Conservation (phyloP, 495 filamentous ascomycete species). For the Jackrogersella multiformis region DNA sequence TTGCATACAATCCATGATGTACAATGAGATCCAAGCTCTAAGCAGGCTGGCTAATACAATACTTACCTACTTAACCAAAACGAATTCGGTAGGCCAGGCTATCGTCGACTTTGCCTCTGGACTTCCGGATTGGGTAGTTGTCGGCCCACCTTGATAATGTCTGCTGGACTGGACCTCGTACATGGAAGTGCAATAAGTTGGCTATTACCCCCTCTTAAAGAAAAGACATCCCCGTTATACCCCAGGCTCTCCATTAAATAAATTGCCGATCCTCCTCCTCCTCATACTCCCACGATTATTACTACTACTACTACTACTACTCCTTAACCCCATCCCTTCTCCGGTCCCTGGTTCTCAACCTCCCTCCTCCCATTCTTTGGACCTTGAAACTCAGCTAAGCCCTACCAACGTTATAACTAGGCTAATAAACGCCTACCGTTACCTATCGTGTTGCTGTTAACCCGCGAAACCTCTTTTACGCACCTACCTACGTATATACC, state of each 20-base stretch:
- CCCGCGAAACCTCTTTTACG: background rate
- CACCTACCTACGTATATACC: conserved; percentile 18
- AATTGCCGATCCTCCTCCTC: conserved; percentile 35
- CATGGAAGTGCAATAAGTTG: background rate
- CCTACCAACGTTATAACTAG: conserved; percentile 1
- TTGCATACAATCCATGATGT: background rate
- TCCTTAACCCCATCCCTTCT: background rate
- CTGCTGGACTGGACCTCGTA: conserved; percentile 2
- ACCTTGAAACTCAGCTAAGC: background rate
- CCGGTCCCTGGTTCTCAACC: conserved; percentile 5
- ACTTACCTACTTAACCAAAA: too few species aligned
- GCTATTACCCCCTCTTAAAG: background rate
- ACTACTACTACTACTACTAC: background rate
- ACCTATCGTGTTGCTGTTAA: background rate
- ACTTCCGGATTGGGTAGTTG: conserved; percentile 15
- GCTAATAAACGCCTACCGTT: conserved; percentile 12
- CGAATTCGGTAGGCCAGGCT: background rate
- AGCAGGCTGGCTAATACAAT: too few species aligned
- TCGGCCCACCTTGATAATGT: conserved; percentile 6
- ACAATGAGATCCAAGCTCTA: background rate
- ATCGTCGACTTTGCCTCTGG: conserved; percentile 1
- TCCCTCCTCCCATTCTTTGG: conserved; percentile 4
- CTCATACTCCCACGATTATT: too few species aligned
- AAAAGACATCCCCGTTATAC: conserved; percentile 18
- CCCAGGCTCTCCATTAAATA: conserved; percentile 34